These are phyloP conservation scores for Eimeria acervulina DNA, from an alignment of 169 alveolate species.

Conservation along the genomic window DNA sequence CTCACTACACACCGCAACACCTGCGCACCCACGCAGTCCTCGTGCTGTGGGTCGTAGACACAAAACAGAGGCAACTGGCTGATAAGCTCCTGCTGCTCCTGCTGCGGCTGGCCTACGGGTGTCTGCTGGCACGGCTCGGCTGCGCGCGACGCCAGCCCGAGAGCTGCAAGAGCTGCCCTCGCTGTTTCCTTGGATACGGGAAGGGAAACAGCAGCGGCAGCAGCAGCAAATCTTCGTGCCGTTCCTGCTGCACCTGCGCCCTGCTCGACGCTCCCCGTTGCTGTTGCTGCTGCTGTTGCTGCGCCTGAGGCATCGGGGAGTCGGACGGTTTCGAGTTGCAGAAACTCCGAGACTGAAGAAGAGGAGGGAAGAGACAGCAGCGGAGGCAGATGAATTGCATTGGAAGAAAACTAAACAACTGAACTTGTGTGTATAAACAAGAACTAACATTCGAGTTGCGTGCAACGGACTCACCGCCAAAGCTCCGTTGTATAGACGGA, in stretches of 20 bases:
- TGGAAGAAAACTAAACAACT: background rate
- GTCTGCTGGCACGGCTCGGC: slow-evolving; percentile 3
- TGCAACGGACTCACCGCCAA: slow-evolving; percentile 30
- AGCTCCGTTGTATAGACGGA: slow-evolving; percentile 31
- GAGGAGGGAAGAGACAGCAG: background rate
- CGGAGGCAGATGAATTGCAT: background rate
- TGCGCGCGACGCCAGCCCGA: slow-evolving; percentile 49
- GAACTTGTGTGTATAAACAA: background rate
- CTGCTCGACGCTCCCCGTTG: too few relatives aligned
- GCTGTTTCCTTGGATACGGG: slow-evolving; percentile 25
- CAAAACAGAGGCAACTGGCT: slow-evolving; percentile 44
- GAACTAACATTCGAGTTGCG: too few relatives aligned
- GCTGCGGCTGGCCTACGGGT: background rate
- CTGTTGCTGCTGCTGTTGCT: slow-evolving; percentile 40
- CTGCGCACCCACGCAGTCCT: slow-evolving; percentile 53
- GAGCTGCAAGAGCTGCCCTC: slow-evolving; percentile 51
- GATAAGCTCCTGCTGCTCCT: slow-evolving; percentile 29
- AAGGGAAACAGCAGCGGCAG: slow-evolving; percentile 36
- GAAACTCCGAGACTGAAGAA: slow-evolving; percentile 33
- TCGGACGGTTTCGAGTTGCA: slow-evolving; percentile 29
- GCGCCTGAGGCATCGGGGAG: background rate
- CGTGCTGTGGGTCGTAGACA: slow-evolving; percentile 45
- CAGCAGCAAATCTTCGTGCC: background rate
- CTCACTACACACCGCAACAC: background rate
- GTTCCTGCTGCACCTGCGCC: slow-evolving; percentile 2